Conservation (phyloP, 768 basidiomycete species). For the Leccinum incarnatum region DNA sequence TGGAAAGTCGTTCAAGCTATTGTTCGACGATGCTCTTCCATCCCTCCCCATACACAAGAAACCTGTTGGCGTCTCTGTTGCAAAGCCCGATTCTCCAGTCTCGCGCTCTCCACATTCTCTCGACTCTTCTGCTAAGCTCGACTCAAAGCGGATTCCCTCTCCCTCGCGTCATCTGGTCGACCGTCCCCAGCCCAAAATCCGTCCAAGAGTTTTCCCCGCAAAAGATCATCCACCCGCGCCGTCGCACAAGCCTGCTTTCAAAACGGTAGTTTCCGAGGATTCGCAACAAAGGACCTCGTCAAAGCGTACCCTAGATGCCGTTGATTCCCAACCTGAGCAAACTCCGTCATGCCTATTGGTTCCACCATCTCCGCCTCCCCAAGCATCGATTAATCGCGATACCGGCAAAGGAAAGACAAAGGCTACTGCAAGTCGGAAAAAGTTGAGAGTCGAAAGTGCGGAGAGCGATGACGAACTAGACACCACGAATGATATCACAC, state of each 20-base stretch:
- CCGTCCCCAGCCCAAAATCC: constrained; percentile 5
- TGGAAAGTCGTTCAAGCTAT: constrained; percentile 59
- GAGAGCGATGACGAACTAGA: constrained; percentile 27
- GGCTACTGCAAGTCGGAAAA: constrained; percentile 44
- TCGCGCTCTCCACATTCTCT: not conserved
- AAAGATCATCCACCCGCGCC: constrained; percentile 2
- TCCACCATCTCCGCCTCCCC: constrained; percentile 69
- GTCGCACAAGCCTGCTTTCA: constrained; percentile 1
- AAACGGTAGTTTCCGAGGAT: constrained; percentile 1
- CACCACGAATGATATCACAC: constrained; percentile 14
- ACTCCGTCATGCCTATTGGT: constrained; percentile 37
- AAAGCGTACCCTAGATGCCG: constrained; percentile 44
- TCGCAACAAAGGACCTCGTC: constrained; percentile 29
- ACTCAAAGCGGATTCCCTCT: constrained; percentile 2
- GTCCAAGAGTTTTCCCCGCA: constrained; percentile 12
- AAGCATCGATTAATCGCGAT: constrained; percentile 28
- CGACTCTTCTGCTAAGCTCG: constrained; percentile 2
- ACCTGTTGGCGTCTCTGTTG: not conserved
- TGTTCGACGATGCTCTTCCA: constrained; percentile 58
- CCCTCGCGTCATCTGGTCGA: not conserved
- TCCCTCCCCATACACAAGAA: constrained; percentile 19
- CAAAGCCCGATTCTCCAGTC: constrained; percentile 26
- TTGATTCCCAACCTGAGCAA: constrained; percentile 18
- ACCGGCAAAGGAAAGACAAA: constrained; percentile 42
- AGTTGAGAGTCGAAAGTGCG: constrained; percentile 40